A percentile compares a stretch with the other conserved stretches of the same genome.
Evolutionary conservation across 2,329 filamentous ascomycete genomes (phyloP).

Genomic region (Oidium heveae): DNA sequence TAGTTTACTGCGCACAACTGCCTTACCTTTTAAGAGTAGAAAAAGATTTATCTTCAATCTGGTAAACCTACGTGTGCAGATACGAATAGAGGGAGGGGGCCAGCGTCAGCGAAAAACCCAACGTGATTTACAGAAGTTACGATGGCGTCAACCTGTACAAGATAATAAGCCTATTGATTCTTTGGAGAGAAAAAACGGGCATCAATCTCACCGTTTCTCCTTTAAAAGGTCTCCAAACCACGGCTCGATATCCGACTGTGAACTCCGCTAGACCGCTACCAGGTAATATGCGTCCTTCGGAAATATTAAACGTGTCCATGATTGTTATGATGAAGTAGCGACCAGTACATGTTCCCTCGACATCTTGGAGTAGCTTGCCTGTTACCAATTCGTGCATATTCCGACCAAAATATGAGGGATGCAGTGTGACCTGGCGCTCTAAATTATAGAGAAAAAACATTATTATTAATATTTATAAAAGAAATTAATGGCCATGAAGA

Average conservation of each 20-base stretch:
- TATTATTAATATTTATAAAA: not conserved
- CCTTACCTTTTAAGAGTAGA: not conserved
- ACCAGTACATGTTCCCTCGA: conserved; percentile 85
- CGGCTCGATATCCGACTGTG: conserved; percentile 79
- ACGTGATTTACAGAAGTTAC: conserved; percentile 78
- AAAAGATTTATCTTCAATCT: not conserved
- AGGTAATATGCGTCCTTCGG: conserved; percentile 74
- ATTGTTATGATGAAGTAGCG: conserved; percentile 97
- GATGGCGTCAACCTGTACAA: conserved; percentile 62
- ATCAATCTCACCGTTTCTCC: conserved; percentile 61
- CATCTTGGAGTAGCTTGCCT: conserved; percentile 69
- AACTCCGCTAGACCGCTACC: conserved; percentile 85
- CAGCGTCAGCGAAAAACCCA: conserved; percentile 72
- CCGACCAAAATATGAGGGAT: conserved; percentile 89
- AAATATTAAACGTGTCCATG: conserved; percentile 89
- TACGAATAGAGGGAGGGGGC: conserved; percentile 55
- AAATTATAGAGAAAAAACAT: conserved; percentile 99
- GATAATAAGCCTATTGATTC: no score
- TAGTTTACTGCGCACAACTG: not conserved
- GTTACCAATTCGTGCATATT: conserved; percentile 84
- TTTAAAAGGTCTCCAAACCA: conserved; percentile 94
- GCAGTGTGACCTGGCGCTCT: conserved; percentile 79
- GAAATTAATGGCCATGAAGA: no score
- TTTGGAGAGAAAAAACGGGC: not conserved
- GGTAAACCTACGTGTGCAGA: conserved; percentile 18